Percentiles rank a stretch among this genome's conserved stretches.
Conservation (phyloP, 148 eudicot species). For the Heliosperma pusillum region DNA sequence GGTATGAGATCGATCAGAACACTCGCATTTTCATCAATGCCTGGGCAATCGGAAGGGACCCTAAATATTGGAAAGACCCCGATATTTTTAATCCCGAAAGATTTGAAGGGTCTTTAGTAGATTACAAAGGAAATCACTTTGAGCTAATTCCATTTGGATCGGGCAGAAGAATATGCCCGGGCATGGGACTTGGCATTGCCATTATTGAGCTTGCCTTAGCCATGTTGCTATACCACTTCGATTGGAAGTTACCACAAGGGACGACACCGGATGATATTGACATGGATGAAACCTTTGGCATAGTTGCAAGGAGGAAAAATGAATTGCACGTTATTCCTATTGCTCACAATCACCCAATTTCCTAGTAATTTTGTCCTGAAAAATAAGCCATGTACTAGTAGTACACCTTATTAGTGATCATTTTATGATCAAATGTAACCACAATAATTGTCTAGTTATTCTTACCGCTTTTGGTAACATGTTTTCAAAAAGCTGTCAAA, state of each 20-base stretch:
- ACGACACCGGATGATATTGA: conserved; percentile 14
- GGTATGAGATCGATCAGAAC: conserved; percentile 9
- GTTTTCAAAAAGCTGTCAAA: too few species aligned
- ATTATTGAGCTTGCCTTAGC: conserved; percentile 24
- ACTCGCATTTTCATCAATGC: conserved; percentile 26
- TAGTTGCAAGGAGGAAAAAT: conserved; percentile 1
- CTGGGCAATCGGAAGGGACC: conserved; percentile 30
- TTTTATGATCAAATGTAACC: too few species aligned
- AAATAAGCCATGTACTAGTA: too few species aligned
- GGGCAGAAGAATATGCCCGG: conserved; percentile 36
- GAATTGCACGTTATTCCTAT: too few species aligned
- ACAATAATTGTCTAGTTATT: too few species aligned
- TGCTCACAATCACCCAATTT: too few species aligned
- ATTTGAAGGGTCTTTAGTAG: conserved; percentile 23
- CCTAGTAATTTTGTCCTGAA: too few species aligned
- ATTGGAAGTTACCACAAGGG: conserved; percentile 27
- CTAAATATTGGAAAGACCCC: conserved; percentile 26
- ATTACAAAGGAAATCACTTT: conserved; percentile 25
- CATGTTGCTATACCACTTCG: conserved; percentile 23
- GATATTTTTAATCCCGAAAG: conserved; percentile 29
- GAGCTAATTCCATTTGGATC: conserved; percentile 34
- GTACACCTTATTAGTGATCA: too few species aligned
- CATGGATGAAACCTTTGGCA: conserved; percentile 24
- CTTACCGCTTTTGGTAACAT: too few species aligned
- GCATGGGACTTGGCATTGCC: conserved; percentile 23